Evolutionary conservation across 2,329 filamentous ascomycete genomes (phyloP).

Genomic region (Trichoderma aggressivum): DNA sequence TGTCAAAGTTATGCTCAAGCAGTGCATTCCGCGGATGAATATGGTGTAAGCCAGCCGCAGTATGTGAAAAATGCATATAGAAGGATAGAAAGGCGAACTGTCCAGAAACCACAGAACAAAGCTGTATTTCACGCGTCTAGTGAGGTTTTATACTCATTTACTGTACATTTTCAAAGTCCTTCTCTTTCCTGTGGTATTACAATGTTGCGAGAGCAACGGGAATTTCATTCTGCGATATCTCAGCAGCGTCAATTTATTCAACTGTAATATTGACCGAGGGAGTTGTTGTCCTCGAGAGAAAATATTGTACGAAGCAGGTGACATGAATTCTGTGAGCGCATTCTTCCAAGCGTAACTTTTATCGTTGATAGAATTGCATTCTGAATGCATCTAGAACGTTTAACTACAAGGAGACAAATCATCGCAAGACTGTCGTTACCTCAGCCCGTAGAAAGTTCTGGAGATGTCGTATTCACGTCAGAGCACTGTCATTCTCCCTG

Average conservation of each 20-base stretch:
- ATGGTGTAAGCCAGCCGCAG: neutral
- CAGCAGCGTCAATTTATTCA: neutral
- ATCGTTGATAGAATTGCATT: neutral
- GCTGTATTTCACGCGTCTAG: neutral
- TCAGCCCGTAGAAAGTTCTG: neutral
- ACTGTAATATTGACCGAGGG: neutral
- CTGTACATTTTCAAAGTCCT: neutral
- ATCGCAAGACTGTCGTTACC: neutral
- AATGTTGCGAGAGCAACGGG: neutral
- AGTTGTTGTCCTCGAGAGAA: neutral
- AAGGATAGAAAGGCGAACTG: neutral
- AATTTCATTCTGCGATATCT: neutral
- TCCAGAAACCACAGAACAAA: neutral
- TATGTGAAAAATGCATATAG: neutral
- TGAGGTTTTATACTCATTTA: neutral
- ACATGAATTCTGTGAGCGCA: neutral
- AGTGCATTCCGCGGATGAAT: neutral
- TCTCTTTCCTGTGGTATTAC: neutral
- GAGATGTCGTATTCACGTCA: neutral
- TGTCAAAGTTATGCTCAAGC: neutral
- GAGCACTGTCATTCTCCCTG: neutral
- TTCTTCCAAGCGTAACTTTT: neutral
- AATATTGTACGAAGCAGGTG: neutral
- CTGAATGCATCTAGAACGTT: neutral
- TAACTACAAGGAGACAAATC: neutral